Evolutionary conservation across 2,329 filamentous ascomycete genomes (phyloP).

Genomic region (Diaporthe helianthi): DNA sequence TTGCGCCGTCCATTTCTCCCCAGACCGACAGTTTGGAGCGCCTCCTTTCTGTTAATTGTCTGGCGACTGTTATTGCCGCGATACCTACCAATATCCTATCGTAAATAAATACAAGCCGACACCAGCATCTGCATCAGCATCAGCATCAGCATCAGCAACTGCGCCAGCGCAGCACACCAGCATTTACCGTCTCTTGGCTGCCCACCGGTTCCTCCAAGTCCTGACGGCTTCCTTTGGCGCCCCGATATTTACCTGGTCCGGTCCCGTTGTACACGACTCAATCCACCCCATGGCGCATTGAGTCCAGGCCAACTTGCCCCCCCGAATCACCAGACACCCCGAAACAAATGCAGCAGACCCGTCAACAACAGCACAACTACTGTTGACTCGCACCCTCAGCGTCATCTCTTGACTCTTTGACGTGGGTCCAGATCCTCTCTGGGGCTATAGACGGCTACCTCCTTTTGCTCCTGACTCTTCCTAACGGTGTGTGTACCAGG

Average conservation of each 20-base stretch:
- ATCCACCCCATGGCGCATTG: conserved; percentile 21
- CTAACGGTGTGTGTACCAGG: background rate
- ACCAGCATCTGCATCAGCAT: conserved; percentile 2
- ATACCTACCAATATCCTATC: background rate
- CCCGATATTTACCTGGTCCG: background rate
- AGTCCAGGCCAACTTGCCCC: background rate
- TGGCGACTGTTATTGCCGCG: background rate
- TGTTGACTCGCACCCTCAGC: conserved; percentile 1
- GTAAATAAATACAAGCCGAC: background rate
- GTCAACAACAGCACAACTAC: background rate
- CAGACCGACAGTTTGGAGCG: background rate
- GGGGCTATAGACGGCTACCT: background rate
- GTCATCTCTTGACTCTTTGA: background rate
- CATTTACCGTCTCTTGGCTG: background rate
- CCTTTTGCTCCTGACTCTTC: background rate
- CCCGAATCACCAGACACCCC: background rate
- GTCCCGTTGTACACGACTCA: conserved; percentile 14
- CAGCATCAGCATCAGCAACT: background rate
- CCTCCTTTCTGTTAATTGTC: background rate
- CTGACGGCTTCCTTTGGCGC: background rate
- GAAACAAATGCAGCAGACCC: conserved; percentile 8
- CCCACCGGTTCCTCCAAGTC: background rate
- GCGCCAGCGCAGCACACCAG: background rate
- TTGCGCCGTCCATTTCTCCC: background rate
- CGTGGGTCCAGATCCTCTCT: conserved; percentile 7